phyloP scores from a whole-genome alignment of 441 rosid genomes.

The Croton setiger region DNA sequence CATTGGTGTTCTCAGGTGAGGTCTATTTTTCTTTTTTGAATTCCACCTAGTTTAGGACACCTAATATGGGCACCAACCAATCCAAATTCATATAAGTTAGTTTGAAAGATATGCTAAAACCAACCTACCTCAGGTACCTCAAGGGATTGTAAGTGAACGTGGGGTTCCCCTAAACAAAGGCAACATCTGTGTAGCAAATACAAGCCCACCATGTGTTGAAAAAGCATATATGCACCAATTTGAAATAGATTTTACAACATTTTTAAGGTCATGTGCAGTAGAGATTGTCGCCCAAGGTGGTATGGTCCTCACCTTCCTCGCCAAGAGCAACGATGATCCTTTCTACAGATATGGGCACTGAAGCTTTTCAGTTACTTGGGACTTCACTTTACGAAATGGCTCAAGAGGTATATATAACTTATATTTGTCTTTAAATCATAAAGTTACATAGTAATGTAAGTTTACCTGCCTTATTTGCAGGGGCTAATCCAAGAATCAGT shows the following conservation, averaged over 20 bases:
- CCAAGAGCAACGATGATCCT: neutral
- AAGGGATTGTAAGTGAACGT: neutral
- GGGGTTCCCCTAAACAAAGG: constrained; percentile 9
- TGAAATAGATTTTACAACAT: constrained; percentile 15
- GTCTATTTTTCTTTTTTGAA: no score
- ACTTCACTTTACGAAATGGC: neutral
- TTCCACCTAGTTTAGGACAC: no score
- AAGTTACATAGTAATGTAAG: no score
- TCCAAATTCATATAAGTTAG: no score
- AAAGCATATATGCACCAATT: constrained; percentile 14
- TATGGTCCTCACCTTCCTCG: neutral
- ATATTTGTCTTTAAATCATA: no score
- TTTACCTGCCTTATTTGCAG: neutral
- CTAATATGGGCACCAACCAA: no score
- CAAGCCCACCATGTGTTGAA: constrained; percentile 14
- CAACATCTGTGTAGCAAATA: neutral
- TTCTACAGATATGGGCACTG: neutral
- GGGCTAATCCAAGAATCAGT: neutral
- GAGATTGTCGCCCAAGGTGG: constrained; percentile 13
- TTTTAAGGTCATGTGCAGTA: constrained; percentile 12
- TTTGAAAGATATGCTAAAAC: no score
- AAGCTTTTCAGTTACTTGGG: neutral
- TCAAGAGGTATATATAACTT: neutral
- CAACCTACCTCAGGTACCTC: neutral
- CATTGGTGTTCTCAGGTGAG: constrained; percentile 26